phyloP scores from a whole-genome alignment of 2,329 filamentous ascomycete genomes.

The Scedosporium minutisporum region DNA sequence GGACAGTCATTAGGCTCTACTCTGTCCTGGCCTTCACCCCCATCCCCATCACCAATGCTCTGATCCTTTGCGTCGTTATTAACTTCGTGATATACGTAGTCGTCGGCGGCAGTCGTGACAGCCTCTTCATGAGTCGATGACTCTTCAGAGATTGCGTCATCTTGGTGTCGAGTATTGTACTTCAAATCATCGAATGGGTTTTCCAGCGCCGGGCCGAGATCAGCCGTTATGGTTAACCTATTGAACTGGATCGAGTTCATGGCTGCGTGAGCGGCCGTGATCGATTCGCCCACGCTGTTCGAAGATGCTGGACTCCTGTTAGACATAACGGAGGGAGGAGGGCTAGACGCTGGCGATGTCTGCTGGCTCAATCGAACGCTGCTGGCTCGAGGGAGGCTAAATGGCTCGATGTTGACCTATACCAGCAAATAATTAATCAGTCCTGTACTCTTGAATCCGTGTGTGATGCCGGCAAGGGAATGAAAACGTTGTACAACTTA shows the following conservation, averaged over 20 bases:
- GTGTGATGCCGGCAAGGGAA: too few relatives aligned
- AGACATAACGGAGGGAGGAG: neutral
- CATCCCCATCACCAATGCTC: neutral
- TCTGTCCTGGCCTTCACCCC: neutral
- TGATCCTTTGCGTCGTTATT: neutral
- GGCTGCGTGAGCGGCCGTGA: neutral
- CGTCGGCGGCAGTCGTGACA: neutral
- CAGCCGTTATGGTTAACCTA: neutral
- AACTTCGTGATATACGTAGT: too few relatives aligned
- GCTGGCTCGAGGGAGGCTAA: neutral
- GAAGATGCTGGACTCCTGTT: constrained; percentile 2
- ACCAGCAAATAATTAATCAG: neutral
- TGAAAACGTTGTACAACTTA: constrained; percentile 29
- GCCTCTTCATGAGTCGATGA: neutral
- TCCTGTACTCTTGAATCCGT: too few relatives aligned
- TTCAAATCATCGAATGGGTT: neutral
- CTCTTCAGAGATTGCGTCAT: neutral
- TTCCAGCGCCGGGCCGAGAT: neutral
- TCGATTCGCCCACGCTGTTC: constrained; percentile 1
- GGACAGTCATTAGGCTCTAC: too few relatives aligned
- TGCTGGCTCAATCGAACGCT: neutral
- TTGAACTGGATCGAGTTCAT: neutral
- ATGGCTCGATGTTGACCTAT: constrained; percentile 3
- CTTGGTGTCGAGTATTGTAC: neutral
- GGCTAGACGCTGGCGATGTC: constrained; percentile 2